Evolutionary conservation across 768 basidiomycete species (phyloP), one percentile per base, ranked within the genome.

Genomic region (Royoungia palumana): DNA sequence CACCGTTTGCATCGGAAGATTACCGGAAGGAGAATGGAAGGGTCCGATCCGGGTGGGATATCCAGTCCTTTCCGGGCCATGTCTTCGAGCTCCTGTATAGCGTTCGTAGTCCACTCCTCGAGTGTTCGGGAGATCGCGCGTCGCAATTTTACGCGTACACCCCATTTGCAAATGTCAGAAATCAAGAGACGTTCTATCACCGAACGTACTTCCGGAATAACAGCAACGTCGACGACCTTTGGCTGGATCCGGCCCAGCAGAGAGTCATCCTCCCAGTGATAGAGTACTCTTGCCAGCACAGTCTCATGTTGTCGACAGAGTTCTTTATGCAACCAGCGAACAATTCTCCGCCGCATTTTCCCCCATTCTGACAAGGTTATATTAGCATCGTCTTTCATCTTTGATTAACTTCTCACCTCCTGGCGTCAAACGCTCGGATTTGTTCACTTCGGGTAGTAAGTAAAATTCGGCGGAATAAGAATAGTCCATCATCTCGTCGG

Each of bases 1-100:
- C 56, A 54, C 27, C 5, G 5, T 27, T 22, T 49, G 35, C 56
- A 58, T 19, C 24, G 35, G 35, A 58, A 54, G 28, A 59, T 41
- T 10, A 59, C 51, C 16, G 24, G 47, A 16, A 32, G 46, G 21
- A 44, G 47, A n/a, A 12, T 2, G 34, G 46, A 57, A 2, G 36
- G 50, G 12, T 53, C 37, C 20, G 46, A 53, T 6, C 16, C 20
- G 27, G 37, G 28, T 1, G 40, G 6, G 14, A 49, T 44, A 30
- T 6, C 13, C 21, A 58, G 11, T 24, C 37, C 6, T 30, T 41
- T 13, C 22, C 44, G 51, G 21, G 47, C 44, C 16, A 46, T 6
- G 12, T 41, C 36, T 24, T 54, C 47, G 11, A 57, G 50, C 38
- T 54, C 47, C 19, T 46, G 25, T 5, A 54, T 51, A 11, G 41